Evolutionary conservation across 1,284 basidiomycete genomes (phyloP).

Genomic region (Retiboletus flavoniger): DNA sequence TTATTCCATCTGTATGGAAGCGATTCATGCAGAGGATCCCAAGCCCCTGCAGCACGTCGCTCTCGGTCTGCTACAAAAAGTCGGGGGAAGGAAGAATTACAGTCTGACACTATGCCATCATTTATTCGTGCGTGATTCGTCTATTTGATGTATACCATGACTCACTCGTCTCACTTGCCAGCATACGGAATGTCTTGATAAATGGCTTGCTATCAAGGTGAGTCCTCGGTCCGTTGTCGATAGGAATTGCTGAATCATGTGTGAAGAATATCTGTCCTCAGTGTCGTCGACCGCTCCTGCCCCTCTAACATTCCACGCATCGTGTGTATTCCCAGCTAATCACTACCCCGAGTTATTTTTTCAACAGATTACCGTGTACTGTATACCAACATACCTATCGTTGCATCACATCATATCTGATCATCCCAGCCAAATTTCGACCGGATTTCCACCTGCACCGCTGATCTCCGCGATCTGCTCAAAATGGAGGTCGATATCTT

Average conservation of each 20-base stretch:
- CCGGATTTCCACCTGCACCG: slow-evolving; percentile 57
- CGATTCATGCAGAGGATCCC: slow-evolving; percentile 59
- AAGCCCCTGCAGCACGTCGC: slow-evolving; percentile 35
- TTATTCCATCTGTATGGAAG: slow-evolving; percentile 90
- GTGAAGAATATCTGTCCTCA: slow-evolving; percentile 84
- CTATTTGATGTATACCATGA: neutral
- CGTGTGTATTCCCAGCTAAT: slow-evolving; percentile 6
- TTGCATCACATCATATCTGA: slow-evolving; percentile 4
- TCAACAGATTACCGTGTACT: slow-evolving; percentile 1
- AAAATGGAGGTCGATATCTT: slow-evolving; percentile 51
- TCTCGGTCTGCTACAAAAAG: slow-evolving; percentile 35
- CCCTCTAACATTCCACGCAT: slow-evolving; percentile 44
- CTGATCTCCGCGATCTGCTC: slow-evolving; percentile 51
- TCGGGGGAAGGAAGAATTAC: slow-evolving; percentile 60
- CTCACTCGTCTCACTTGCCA: slow-evolving; percentile 27
- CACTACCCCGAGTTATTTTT: neutral
- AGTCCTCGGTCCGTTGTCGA: slow-evolving; percentile 8
- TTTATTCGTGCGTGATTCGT: slow-evolving; percentile 65
- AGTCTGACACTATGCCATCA: slow-evolving; percentile 88
- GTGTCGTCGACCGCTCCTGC: slow-evolving; percentile 77
- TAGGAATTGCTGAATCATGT: neutral
- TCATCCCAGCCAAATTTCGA: slow-evolving; percentile 71
- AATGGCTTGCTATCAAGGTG: slow-evolving; percentile 90
- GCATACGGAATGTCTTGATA: slow-evolving; percentile 85
- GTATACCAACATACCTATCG: slow-evolving; percentile 12